A percentile compares a stretch with the other conserved stretches of the same genome.
phyloP scores from a whole-genome alignment of 176 grass and related monocot genomes.

The Elaeis guineensis region DNA sequence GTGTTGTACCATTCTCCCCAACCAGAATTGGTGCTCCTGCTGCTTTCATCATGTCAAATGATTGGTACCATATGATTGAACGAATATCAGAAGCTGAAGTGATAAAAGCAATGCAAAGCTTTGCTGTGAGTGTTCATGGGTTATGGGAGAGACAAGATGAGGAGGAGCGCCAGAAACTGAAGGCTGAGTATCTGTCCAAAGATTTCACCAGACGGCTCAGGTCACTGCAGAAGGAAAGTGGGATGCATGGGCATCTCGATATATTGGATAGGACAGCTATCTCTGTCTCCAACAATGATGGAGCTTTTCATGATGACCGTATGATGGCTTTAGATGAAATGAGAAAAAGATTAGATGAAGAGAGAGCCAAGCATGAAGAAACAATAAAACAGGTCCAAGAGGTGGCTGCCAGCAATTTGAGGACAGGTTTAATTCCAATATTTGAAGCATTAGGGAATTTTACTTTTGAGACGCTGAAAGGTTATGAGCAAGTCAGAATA shows the following conservation, averaged over 20 bases:
- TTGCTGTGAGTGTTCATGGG: slow-evolving; percentile 50
- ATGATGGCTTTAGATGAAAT: slow-evolving; percentile 55
- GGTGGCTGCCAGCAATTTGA: slow-evolving; percentile 50
- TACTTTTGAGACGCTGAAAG: slow-evolving; percentile 41
- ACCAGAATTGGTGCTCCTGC: slow-evolving; percentile 55
- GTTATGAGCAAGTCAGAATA: slow-evolving; percentile 66
- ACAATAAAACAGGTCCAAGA: slow-evolving; percentile 48
- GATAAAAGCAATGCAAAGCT: slow-evolving; percentile 46
- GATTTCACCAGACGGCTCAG: slow-evolving; percentile 51
- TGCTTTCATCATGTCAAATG: slow-evolving; percentile 69
- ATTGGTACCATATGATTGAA: slow-evolving; percentile 54
- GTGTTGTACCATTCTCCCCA: slow-evolving; percentile 50
- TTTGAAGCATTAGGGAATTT: slow-evolving; percentile 73
- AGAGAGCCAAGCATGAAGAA: slow-evolving; percentile 57
- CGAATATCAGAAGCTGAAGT: slow-evolving; percentile 53
- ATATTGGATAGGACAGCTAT: neutral
- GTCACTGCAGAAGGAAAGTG: slow-evolving; percentile 36
- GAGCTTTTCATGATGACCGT: slow-evolving; percentile 28
- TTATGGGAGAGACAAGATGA: slow-evolving; percentile 53
- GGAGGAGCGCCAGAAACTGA: slow-evolving; percentile 56
- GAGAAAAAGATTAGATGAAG: slow-evolving; percentile 57
- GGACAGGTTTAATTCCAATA: slow-evolving; percentile 54
- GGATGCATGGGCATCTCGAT: slow-evolving; percentile 14
- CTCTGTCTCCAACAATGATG: neutral
- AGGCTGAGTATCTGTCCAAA: slow-evolving; percentile 55